Evolutionary conservation across 1,139 yeast genomes (phyloP).

Genomic region (Saccharomyces hybrid): DNA sequence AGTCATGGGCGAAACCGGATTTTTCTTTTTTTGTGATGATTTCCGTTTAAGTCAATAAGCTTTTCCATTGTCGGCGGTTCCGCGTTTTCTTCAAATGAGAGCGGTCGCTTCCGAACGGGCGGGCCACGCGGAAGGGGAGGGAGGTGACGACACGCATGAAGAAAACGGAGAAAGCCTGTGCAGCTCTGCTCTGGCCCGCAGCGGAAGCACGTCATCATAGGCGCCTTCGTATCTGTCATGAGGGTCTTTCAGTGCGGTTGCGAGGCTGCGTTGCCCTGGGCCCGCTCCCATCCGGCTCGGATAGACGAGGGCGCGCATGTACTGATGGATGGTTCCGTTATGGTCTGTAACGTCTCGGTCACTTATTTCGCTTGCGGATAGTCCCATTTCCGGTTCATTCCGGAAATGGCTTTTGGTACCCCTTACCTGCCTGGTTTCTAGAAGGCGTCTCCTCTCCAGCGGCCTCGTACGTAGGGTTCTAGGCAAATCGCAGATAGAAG

Average conservation of each 20-base stretch:
- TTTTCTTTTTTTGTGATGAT: not conserved
- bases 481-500: not conserved
- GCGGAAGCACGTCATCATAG: not conserved
- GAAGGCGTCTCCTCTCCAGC: not conserved
- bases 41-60: not conserved
- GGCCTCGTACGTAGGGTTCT: not conserved
- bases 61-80: not conserved
- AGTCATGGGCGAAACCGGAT: not conserved
- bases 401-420: not conserved
- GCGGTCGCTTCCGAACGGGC: not conserved
- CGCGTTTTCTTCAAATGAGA: not conserved
- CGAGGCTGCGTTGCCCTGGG: not conserved
- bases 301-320: not conserved
- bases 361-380: not conserved
- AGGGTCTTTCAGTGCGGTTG: not conserved
- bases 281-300: not conserved
- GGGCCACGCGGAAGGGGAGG: not conserved
- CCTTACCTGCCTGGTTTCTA: not conserved
- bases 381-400: not conserved
- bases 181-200: not conserved
- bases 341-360: not conserved
- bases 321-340: not conserved
- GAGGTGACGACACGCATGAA: not conserved
- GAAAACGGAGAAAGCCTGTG: not conserved
- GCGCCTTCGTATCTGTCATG: not conserved